Percentiles rank a stretch among this genome's conserved stretches.
Conservation (phyloP, 345 rosid species). For the Kandelia obovata region DNA sequence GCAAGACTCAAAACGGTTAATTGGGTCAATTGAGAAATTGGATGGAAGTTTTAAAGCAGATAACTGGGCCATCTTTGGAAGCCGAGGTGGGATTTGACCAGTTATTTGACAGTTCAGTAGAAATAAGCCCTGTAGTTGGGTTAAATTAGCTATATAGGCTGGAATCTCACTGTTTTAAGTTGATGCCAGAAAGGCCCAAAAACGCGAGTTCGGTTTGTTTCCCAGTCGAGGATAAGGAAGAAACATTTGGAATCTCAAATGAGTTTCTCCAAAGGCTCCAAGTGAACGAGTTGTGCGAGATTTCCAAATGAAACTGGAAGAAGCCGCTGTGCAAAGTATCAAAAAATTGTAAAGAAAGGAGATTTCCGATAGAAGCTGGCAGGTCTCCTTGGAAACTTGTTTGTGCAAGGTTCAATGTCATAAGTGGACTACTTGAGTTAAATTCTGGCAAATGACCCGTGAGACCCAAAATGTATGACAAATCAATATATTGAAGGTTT, state of each 20-base stretch:
- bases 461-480: background rate
- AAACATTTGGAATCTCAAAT: background rate
- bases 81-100: constrained; percentile 1
- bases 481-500: background rate
- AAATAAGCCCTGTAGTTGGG: background rate
- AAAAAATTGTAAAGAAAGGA: background rate
- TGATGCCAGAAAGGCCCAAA: background rate
- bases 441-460: background rate
- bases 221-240: background rate
- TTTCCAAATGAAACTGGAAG: constrained; percentile 3
- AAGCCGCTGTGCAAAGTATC: background rate
- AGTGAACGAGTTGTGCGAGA: background rate
- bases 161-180: constrained; percentile 9
- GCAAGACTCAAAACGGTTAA: background rate
- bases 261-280: background rate
- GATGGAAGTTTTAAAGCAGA: background rate
- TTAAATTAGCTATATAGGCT: background rate
- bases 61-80: background rate
- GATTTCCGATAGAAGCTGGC: background rate
- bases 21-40: background rate
- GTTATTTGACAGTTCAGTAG: background rate
- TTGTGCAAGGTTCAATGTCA: background rate
- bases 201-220: background rate
- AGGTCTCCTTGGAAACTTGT: background rate
- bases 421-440: background rate